These are phyloP conservation scores for Pseudozyma hubeiensis DNA, from an alignment of 1,284 basidiomycete species.

Conservation along the genomic window DNA sequence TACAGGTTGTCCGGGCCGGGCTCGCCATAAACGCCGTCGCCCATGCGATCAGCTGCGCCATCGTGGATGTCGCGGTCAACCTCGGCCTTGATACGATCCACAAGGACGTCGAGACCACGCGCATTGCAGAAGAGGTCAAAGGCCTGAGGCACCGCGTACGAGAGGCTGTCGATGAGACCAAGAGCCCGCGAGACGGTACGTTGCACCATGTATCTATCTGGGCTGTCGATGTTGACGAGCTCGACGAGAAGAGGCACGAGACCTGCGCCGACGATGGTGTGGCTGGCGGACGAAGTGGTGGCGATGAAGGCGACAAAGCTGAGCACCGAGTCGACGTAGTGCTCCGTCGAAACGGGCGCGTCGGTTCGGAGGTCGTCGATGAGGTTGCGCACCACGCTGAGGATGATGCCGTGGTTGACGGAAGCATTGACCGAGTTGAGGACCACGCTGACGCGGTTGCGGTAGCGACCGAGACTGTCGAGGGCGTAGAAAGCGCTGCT, in stretches of 20 bases:
- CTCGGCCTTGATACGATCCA: constrained; percentile 79
- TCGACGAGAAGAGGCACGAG: constrained; percentile 80
- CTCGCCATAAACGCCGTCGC: constrained; percentile 73
- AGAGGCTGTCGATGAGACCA: constrained; percentile 89
- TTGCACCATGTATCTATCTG: constrained; percentile 61
- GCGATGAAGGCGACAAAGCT: constrained; percentile 89
- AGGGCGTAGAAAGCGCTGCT: constrained; percentile 86
- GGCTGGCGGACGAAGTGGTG: constrained; percentile 83
- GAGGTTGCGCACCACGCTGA: constrained; percentile 56
- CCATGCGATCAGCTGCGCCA: constrained; percentile 34
- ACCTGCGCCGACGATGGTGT: constrained; percentile 97
- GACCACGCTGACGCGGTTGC: constrained; percentile 85
- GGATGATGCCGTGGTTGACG: constrained; percentile 87
- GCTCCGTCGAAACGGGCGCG: constrained; percentile 75
- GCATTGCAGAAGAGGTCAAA: constrained; percentile 88
- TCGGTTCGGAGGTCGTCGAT: constrained; percentile 47
- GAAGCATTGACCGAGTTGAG: constrained; percentile 91
- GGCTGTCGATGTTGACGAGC: constrained; percentile 45
- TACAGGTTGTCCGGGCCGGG: constrained; percentile 53
- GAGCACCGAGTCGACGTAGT: constrained; percentile 72
- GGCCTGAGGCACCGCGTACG: constrained; percentile 88
- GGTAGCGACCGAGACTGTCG: constrained; percentile 88
- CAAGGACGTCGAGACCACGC: constrained; percentile 85
- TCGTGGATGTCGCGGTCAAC: constrained; percentile 57
- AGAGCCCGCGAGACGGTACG: constrained; percentile 73